Evolutionary conservation across 257 asterid genomes (phyloP).

Genomic region (Echium plantagineum): DNA sequence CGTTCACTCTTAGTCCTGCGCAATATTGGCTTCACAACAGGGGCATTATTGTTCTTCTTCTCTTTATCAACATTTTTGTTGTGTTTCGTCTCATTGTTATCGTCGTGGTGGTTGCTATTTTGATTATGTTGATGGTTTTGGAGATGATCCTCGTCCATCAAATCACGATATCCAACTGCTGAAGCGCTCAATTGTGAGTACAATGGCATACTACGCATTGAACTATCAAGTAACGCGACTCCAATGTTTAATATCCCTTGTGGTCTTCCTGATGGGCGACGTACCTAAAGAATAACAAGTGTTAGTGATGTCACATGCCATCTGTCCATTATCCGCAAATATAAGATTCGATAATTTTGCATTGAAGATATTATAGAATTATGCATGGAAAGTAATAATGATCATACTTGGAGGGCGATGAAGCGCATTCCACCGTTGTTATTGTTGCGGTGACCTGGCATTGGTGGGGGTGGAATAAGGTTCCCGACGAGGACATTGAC

Average conservation of each 20-base stretch:
- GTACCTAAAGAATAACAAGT: constrained; percentile 26
- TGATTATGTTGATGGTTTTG: constrained; percentile 1
- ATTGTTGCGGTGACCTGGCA: constrained; percentile 16
- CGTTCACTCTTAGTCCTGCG: constrained; percentile 59
- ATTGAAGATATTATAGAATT: too few species aligned
- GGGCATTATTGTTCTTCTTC: constrained; percentile 1
- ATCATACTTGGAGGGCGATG: constrained; percentile 78
- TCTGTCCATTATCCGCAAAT: too few species aligned
- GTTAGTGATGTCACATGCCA: too few species aligned
- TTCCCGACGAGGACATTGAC: constrained; percentile 79
- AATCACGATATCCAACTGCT: constrained; percentile 51
- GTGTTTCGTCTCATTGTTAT: background rate
- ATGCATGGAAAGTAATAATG: background rate
- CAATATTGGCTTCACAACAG: constrained; percentile 27
- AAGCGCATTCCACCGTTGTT: constrained; percentile 56
- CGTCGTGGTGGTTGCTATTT: background rate
- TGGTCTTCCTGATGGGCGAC: constrained; percentile 87
- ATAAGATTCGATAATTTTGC: too few species aligned
- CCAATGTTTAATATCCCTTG: constrained; percentile 85
- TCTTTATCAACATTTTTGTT: background rate
- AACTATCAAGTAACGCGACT: constrained; percentile 60
- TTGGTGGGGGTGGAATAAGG: constrained; percentile 47
- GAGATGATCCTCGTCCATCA: constrained; percentile 33
- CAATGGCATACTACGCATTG: constrained; percentile 76
- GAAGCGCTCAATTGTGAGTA: constrained; percentile 50